These are phyloP conservation scores for Russula ochroleuca DNA, from an alignment of 768 basidiomycete species.

Conservation along the genomic window DNA sequence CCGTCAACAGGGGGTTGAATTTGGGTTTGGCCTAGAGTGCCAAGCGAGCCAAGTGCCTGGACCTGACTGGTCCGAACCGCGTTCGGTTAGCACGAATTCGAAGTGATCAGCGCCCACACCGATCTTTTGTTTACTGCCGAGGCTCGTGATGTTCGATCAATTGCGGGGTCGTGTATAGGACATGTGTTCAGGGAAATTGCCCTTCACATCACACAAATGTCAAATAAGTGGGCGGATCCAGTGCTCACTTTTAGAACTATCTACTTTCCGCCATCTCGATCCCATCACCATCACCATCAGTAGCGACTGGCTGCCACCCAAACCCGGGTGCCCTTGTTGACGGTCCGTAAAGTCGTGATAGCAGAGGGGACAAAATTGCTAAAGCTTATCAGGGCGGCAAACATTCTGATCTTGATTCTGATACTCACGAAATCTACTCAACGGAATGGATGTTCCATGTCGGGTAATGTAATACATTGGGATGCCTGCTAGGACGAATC, in stretches of 20 bases:
- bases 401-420: conserved; percentile 4
- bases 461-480: conserved; percentile 82
- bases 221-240: not conserved
- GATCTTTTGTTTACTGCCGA: no score
- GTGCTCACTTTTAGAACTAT: not conserved
- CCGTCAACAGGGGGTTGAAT: not conserved
- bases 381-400: conserved; percentile 3
- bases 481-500: conserved; percentile 72
- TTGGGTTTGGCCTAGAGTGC: not conserved
- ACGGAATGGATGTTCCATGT: conserved; percentile 38
- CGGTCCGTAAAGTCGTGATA: conserved; percentile 49
- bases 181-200: not conserved
- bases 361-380: conserved; percentile 43
- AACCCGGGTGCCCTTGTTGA: conserved; percentile 43
- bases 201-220: not conserved
- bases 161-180: not conserved
- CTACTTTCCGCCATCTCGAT: conserved; percentile 58
- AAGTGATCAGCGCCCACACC: not conserved
- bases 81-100: not conserved
- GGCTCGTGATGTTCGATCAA: no score
- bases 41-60: not conserved
- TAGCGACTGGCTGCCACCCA: conserved; percentile 78
- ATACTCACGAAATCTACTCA: conserved; percentile 33
- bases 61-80: not conserved
- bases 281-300: conserved; percentile 61